A percentile compares a stretch with the other conserved stretches of the same genome.
Evolutionary conservation across 768 basidiomycete genomes (phyloP).

Genomic region (Epithele typhae): DNA sequence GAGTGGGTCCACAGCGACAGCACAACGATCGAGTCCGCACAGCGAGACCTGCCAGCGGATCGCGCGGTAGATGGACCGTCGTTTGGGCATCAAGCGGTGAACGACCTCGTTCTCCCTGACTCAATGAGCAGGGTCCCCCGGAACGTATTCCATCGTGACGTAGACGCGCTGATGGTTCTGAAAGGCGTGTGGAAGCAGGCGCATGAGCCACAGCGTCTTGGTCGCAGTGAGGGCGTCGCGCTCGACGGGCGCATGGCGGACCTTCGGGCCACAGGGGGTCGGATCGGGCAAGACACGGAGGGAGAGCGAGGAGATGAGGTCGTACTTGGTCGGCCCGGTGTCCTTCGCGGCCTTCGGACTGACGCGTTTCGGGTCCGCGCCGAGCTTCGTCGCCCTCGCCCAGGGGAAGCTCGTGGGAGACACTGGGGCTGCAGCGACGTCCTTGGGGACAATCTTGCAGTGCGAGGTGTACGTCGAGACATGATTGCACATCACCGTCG

Average conservation of each 20-base stretch:
- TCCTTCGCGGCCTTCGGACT: too few relatives aligned
- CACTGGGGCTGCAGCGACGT: conserved; percentile 24
- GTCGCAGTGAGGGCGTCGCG: conserved; percentile 97
- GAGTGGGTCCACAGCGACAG: too few relatives aligned
- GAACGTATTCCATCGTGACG: conserved; percentile 99
- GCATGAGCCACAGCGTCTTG: conserved; percentile 95
- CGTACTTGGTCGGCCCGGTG: too few relatives aligned
- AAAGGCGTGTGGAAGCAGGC: conserved; percentile 93
- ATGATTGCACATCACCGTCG: too few relatives aligned
- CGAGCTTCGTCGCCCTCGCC: too few relatives aligned
- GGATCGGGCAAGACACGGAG: too few relatives aligned
- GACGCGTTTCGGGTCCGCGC: too few relatives aligned
- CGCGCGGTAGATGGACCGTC: conserved; percentile 91
- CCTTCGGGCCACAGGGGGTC: conserved; percentile 36
- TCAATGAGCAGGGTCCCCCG: conserved; percentile 97
- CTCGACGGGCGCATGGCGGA: conserved; percentile 97
- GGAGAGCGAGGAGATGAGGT: conserved; percentile 47
- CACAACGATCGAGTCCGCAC: conserved; percentile 97
- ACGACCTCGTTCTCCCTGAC: conserved; percentile 91
- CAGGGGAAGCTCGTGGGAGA: too few relatives aligned
- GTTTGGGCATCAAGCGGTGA: conserved; percentile 88
- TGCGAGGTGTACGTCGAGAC: too few relatives aligned
- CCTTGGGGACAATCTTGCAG: conserved; percentile 27
- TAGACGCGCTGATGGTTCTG: conserved; percentile 90
- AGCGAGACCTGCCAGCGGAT: conserved; percentile 85